These are phyloP conservation scores for Blepharisma stoltei DNA, from an alignment of 73 alveolate species.

Conservation along the genomic window DNA sequence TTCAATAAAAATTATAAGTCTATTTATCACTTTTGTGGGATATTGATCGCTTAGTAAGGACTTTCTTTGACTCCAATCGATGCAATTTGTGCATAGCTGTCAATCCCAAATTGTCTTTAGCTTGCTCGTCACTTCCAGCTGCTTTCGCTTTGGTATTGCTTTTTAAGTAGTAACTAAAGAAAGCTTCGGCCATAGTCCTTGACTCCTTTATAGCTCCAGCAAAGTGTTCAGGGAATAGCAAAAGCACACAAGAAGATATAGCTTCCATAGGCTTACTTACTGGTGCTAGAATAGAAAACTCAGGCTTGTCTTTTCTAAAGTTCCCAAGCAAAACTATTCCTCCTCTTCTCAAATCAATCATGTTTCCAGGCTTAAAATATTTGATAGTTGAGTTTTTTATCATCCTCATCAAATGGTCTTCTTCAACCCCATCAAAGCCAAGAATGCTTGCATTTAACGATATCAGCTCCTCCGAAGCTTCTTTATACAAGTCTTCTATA, in stretches of 20 bases:
- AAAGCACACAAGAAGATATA: neutral
- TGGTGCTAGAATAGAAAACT: neutral
- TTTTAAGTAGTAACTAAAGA: neutral
- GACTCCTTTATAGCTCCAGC: neutral
- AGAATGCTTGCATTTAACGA: neutral
- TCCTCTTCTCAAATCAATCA: constrained; percentile 9
- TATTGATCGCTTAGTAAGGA: too few species aligned
- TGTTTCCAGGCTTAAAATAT: neutral
- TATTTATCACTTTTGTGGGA: too few species aligned
- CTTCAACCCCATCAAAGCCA: constrained; percentile 15
- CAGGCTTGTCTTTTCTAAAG: neutral
- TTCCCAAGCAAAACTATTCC: neutral
- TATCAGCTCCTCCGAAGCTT: constrained; percentile 19
- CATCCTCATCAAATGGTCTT: constrained; percentile 18
- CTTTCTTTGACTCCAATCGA: too few species aligned
- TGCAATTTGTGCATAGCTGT: too few species aligned
- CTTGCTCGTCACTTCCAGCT: too few species aligned
- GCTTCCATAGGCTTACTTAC: neutral
- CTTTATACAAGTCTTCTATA: constrained; percentile 22
- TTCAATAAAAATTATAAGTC: too few species aligned
- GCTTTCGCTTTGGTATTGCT: too few species aligned
- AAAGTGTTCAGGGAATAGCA: constrained; percentile 14
- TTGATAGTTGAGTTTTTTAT: constrained; percentile 22
- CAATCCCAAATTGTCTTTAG: too few species aligned
- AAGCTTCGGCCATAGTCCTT: constrained; percentile 10